Conservation (phyloP, 371 early-diverging fungal species). For the Rhizopus microsporus region DNA sequence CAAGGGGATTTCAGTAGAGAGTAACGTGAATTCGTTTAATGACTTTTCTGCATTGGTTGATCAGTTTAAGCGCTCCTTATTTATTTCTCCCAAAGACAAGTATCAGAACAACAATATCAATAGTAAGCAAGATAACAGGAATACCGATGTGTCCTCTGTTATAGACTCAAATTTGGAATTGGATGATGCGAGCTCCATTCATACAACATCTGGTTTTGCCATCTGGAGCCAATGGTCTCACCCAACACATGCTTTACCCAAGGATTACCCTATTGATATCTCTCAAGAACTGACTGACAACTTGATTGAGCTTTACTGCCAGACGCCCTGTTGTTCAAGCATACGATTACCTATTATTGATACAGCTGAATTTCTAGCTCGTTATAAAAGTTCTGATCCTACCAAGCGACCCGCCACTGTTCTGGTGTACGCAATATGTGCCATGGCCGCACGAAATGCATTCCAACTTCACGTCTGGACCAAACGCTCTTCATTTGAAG, state of each 20-base stretch:
- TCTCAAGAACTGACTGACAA: constrained; percentile 41
- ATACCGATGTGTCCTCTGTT: background rate
- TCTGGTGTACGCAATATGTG: constrained; percentile 44
- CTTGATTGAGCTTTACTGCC: constrained; percentile 41
- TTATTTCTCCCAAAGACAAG: constrained; percentile 1
- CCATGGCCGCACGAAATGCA: constrained; percentile 51
- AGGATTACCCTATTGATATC: constrained; percentile 43
- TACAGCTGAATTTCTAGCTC: constrained; percentile 28
- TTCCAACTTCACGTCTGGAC: constrained; percentile 54
- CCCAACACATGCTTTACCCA: constrained; percentile 29
- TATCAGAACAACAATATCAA: background rate
- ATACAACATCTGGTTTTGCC: constrained; percentile 22
- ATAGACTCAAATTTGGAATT: constrained; percentile 3
- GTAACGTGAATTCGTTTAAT: constrained; percentile 38
- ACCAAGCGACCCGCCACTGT: constrained; percentile 32
- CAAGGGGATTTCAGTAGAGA: constrained; percentile 36
- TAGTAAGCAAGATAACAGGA: background rate
- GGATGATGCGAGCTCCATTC: constrained; percentile 19
- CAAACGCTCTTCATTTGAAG: constrained; percentile 29
- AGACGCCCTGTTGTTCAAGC: constrained; percentile 46
- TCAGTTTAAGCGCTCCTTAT: constrained; percentile 32
- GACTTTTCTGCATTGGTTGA: constrained; percentile 34
- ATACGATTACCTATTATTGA: constrained; percentile 42
- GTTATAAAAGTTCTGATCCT: constrained; percentile 28
- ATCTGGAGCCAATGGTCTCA: constrained; percentile 40